phyloP scores from a whole-genome alignment of 306 rosid genomes.

The Boehmeria nivea region DNA sequence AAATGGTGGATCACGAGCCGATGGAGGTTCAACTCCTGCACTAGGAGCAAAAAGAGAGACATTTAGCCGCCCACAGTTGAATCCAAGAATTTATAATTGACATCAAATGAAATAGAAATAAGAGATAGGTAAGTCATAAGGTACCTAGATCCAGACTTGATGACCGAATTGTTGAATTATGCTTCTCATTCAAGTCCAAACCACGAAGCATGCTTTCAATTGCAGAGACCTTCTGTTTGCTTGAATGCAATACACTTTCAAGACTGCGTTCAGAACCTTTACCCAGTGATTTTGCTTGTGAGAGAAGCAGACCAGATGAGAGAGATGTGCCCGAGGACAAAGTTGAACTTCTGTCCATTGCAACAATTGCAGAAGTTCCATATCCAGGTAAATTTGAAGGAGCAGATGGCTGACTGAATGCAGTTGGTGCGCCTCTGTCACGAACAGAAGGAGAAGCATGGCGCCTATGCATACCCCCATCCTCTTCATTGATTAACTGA shows the following conservation, averaged over 20 bases:
- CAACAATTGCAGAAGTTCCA: slow-evolving; percentile 99
- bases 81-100: slow-evolving; percentile 7
- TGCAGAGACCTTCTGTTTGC: slow-evolving; percentile 98
- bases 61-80: slow-evolving; percentile 67
- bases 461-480: slow-evolving; percentile 88
- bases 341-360: slow-evolving; percentile 91
- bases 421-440: slow-evolving; percentile 61
- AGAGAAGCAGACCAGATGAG: slow-evolving; percentile 61
- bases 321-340: slow-evolving; percentile 73
- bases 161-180: slow-evolving; percentile 60
- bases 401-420: slow-evolving; percentile 61
- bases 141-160: slow-evolving; percentile 99
- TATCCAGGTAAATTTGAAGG: slow-evolving; percentile 75
- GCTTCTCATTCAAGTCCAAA: slow-evolving; percentile 83
- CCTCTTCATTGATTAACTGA: slow-evolving; percentile 98
- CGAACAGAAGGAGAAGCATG: slow-evolving; percentile 91
- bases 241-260: slow-evolving; percentile 89
- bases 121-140: slow-evolving; percentile 32
- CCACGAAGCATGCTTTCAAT: slow-evolving; percentile 99
- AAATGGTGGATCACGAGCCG: slow-evolving; percentile 99
- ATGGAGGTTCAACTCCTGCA: slow-evolving; percentile 99
- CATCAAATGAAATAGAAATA: slow-evolving; percentile 18
- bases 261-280: slow-evolving; percentile 81
- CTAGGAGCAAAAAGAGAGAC: slow-evolving; percentile 77
- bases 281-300: slow-evolving; percentile 70